Percentiles rank a stretch among this genome's conserved stretches.
phyloP scores from a whole-genome alignment of 805 yeast genomes.

The Teunomyces panamensis region DNA sequence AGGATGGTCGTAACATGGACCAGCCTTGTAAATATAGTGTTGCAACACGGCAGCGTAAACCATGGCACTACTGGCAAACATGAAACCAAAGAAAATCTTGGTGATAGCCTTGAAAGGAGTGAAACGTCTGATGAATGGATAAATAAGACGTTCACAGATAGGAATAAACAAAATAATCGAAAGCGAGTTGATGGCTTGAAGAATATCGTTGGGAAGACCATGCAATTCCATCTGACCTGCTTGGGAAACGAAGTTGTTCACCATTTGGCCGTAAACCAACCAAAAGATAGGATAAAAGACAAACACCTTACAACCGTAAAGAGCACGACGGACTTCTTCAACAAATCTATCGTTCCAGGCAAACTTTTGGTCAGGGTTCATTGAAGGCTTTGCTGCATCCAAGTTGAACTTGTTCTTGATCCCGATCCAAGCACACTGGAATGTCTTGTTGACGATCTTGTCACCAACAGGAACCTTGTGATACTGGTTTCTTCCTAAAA shows the following conservation, averaged over 20 bases:
- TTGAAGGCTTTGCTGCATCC: slow-evolving; percentile 56
- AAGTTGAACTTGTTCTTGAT: slow-evolving; percentile 46
- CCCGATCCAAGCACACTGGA: slow-evolving; percentile 41
- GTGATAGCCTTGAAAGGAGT: slow-evolving; percentile 65
- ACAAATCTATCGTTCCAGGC: slow-evolving; percentile 68
- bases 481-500: slow-evolving; percentile 53
- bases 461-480: slow-evolving; percentile 60
- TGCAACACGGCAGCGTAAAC: slow-evolving; percentile 74
- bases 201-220: slow-evolving; percentile 75
- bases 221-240: slow-evolving; percentile 72
- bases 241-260: slow-evolving; percentile 67
- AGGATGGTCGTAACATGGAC: slow-evolving; percentile 71
- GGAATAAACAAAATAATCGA: slow-evolving; percentile 75
- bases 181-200: slow-evolving; percentile 71
- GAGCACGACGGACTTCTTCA: slow-evolving; percentile 64
- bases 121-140: slow-evolving; percentile 39
- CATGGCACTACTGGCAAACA: slow-evolving; percentile 63
- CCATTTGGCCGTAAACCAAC: slow-evolving; percentile 69
- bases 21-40: slow-evolving; percentile 60
- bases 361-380: slow-evolving; percentile 43
- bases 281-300: slow-evolving; percentile 68
- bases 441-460: slow-evolving; percentile 53
- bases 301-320: slow-evolving; percentile 71
- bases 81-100: slow-evolving; percentile 67
- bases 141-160: slow-evolving; percentile 55